Evolutionary conservation across 768 basidiomycete genomes (phyloP), one percentile per base, ranked within the genome.

Genomic region (Kwoniella newhampshirensis): DNA sequence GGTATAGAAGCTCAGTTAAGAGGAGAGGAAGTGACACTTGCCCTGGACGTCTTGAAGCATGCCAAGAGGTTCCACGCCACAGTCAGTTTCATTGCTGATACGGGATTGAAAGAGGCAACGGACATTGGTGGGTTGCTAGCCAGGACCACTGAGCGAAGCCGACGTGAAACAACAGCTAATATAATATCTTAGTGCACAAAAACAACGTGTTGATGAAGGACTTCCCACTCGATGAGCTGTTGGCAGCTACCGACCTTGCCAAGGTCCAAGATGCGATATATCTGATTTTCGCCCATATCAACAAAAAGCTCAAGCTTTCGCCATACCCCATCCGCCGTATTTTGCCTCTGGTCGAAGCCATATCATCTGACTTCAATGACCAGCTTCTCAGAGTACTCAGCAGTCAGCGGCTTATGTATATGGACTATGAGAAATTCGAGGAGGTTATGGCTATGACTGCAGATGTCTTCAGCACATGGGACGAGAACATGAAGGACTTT

Each of bases 131-230:
- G 67, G 86, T 77, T 0, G 28, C n/a, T n/a, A n/a, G n/a, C n/a
- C n/a, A n/a, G n/a, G n/a, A n/a, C n/a, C n/a, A n/a, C n/a, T n/a
- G n/a, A n/a, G n/a, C n/a, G 2, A 51, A n/a, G 17, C 20, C 23
- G 52, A 28, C 18, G 28, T 36, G 39, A 49, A 9, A 15, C n/a
- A 13, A 13, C 5, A 15, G 8, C 20, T n/a, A n/a, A n/a, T n/a
- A n/a, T 32, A 15, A 18, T 35, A 21, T 52, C 44, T 5, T 64
- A 90, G 94, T 97, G 11, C 91, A 93, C 81, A 97, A 96, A 76
- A 94, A 97, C 80, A 98, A 99, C 70, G 87, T 89, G 61, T 82
- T 98, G 54, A 98, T 99, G 96, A 96, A 94, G 78, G 96, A 99
- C 72, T 98, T 98, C 68, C 96, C 96, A 0, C 81, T 99, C 26